Conservation (phyloP, 202 grass and related monocot genomes). For the Alloteropsis angusta region DNA sequence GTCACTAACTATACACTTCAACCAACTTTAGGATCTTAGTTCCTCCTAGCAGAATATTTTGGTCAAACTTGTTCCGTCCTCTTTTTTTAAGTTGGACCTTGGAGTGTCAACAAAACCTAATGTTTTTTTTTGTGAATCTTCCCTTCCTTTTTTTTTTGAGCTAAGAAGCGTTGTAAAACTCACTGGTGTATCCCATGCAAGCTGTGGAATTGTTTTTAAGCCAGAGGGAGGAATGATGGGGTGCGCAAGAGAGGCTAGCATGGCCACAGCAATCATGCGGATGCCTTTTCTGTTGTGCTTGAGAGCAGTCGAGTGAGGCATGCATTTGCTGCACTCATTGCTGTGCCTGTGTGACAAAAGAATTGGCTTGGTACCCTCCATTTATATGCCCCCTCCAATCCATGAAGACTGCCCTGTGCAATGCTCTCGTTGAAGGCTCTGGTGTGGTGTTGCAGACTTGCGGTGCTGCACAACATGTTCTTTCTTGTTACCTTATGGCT, state of each 20-base stretch:
- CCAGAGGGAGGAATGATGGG: slow-evolving; percentile 33
- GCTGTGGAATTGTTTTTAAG: slow-evolving; percentile 13
- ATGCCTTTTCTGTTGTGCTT: slow-evolving; percentile 23
- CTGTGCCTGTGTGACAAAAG: not conserved
- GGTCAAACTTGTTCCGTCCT: not conserved
- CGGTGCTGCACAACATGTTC: not conserved
- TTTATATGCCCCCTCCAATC: not conserved
- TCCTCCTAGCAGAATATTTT: slow-evolving; percentile 17
- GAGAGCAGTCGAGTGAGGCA: slow-evolving; percentile 24
- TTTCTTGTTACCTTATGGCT: not conserved
- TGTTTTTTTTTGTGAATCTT: not conserved
- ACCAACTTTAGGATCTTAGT: slow-evolving; percentile 17
- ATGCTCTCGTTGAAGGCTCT: not conserved
- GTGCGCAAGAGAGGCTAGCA: slow-evolving; percentile 11
- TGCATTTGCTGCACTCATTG: slow-evolving; percentile 36
- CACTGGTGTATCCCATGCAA: slow-evolving; percentile 12
- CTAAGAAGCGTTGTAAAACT: slow-evolving; percentile 21
- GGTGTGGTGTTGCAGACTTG: not conserved
- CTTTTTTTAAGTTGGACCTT: not conserved
- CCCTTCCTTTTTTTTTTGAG: not conserved
- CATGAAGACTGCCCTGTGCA: not conserved
- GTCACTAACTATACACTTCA: slow-evolving; percentile 34
- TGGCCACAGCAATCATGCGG: slow-evolving; percentile 28
- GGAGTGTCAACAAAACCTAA: slow-evolving; percentile 15
- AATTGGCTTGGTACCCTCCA: not conserved